A percentile compares a stretch with the other conserved stretches of the same genome.
phyloP scores from a whole-genome alignment of 148 eudicot genomes.

The Spergularia marina region DNA sequence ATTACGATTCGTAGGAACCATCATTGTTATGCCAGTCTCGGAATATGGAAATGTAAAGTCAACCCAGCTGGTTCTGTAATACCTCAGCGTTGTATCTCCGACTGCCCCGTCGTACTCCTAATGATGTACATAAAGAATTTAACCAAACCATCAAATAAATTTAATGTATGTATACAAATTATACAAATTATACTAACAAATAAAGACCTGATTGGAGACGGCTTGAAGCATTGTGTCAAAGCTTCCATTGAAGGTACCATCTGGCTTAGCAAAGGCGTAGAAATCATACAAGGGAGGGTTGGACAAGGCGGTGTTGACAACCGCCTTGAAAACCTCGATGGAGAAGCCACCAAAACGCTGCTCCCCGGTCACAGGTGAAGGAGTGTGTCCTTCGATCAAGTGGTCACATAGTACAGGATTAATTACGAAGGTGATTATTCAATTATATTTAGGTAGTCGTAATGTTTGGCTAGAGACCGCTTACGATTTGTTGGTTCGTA shows the following conservation, averaged over 20 bases:
- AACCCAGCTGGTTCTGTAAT: slow-evolving; percentile 27
- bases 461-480: too few species aligned
- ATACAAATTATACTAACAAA: too few species aligned
- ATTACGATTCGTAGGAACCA: slow-evolving; percentile 20
- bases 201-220: slow-evolving; percentile 22
- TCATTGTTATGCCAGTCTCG: slow-evolving; percentile 33
- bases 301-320: slow-evolving; percentile 14
- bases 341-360: slow-evolving; percentile 17
- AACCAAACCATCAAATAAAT: too few species aligned
- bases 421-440: too few species aligned
- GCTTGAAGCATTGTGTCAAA: slow-evolving; percentile 28
- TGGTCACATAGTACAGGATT: too few species aligned
- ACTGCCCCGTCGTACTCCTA: slow-evolving; percentile 33
- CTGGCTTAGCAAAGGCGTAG: slow-evolving; percentile 19
- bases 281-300: background rate
- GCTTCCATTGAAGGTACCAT: slow-evolving; percentile 27
- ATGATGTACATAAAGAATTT: background rate
- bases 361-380: slow-evolving; percentile 8
- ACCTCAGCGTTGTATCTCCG: slow-evolving; percentile 30
- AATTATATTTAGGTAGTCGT: too few species aligned
- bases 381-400: too few species aligned
- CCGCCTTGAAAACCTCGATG: slow-evolving; percentile 27
- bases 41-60: slow-evolving; percentile 32
- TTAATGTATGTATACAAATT: background rate
- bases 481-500: too few species aligned